Evolutionary conservation across 2,329 filamentous ascomycete genomes (phyloP).

Genomic region (Stagonosporopsis chrysanthemi): DNA sequence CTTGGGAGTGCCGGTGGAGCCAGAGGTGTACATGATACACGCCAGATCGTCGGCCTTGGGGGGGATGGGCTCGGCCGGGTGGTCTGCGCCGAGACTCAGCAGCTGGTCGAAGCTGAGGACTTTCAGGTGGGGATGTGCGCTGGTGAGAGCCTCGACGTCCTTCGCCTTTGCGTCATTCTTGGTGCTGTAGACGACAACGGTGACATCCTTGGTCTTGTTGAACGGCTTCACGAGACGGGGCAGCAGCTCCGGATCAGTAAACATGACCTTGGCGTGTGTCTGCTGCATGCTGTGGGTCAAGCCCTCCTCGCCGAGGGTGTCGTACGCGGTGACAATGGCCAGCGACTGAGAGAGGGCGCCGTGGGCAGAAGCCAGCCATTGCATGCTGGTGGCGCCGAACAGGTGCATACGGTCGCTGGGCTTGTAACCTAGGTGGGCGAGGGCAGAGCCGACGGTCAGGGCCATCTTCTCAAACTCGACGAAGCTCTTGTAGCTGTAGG

Average conservation of each 20-base stretch:
- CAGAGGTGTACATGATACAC: conserved; percentile 85
- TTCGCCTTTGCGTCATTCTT: conserved; percentile 60
- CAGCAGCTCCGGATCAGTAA: conserved; percentile 80
- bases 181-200: conserved; percentile 66
- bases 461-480: conserved; percentile 77
- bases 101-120: conserved; percentile 65
- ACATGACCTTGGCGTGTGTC: conserved; percentile 82
- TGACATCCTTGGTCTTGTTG: conserved; percentile 62
- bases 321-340: conserved; percentile 92
- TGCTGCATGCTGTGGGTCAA: conserved; percentile 86
- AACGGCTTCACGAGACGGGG: conserved; percentile 62
- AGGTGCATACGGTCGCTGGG: conserved; percentile 76
- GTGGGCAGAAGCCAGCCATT: conserved; percentile 87
- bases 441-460: conserved; percentile 73
- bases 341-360: conserved; percentile 83
- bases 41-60: conserved; percentile 79
- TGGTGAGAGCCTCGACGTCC: conserved; percentile 63
- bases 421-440: conserved; percentile 76
- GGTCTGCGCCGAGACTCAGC: conserved; percentile 65
- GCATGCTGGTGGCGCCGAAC: conserved; percentile 79
- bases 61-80: conserved; percentile 73
- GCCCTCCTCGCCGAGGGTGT: conserved; percentile 85
- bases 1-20: conserved; percentile 88
- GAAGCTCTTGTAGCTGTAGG: conserved; percentile 79
- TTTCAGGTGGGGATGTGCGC: conserved; percentile 60